Percentiles rank a stretch among this genome's conserved stretches.
phyloP scores from a whole-genome alignment of 176 grass and related monocot genomes.

The Typha latifolia region DNA sequence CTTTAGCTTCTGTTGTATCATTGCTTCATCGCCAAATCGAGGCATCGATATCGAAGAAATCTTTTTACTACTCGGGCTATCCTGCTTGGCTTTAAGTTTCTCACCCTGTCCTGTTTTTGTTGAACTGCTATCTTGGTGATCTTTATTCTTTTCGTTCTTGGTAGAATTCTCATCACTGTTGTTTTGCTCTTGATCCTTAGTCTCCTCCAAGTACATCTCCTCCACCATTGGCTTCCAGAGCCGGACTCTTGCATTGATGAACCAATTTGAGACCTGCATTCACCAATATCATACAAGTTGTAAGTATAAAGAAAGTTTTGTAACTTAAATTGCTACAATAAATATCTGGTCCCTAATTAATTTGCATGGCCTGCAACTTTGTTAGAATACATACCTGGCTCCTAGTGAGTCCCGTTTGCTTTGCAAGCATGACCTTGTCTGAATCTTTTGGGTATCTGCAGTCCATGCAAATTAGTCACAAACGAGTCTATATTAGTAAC shows the following conservation, averaged over 20 bases:
- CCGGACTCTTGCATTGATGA: constrained; percentile 94
- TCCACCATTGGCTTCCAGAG: constrained; percentile 99
- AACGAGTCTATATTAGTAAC: too few species aligned
- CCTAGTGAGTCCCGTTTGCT: constrained; percentile 92
- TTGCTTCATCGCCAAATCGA: not conserved
- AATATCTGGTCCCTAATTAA: constrained; percentile 57
- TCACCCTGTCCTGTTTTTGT: too few species aligned
- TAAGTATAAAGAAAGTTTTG: too few species aligned
- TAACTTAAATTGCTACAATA: not conserved
- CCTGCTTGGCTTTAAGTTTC: constrained; percentile 3
- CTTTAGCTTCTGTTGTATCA: constrained; percentile 38
- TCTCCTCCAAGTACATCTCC: constrained; percentile 97
- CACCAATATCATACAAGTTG: not conserved
- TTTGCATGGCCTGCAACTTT: not conserved
- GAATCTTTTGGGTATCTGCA: constrained; percentile 99
- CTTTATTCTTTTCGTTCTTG: too few species aligned
- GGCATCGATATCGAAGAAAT: constrained; percentile 20
- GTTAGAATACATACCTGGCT: constrained; percentile 50
- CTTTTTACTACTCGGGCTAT: not conserved
- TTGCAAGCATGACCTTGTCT: constrained; percentile 98
- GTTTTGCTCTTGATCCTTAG: constrained; percentile 50
- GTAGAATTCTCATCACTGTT: too few species aligned
- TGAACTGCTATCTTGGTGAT: too few species aligned
- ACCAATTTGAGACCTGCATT: constrained; percentile 92
- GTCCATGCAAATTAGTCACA: too few species aligned